Evolutionary conservation across 331 rosid species (phyloP), one percentile per base, ranked within the genome.

Genomic region (Arachis monticola): DNA sequence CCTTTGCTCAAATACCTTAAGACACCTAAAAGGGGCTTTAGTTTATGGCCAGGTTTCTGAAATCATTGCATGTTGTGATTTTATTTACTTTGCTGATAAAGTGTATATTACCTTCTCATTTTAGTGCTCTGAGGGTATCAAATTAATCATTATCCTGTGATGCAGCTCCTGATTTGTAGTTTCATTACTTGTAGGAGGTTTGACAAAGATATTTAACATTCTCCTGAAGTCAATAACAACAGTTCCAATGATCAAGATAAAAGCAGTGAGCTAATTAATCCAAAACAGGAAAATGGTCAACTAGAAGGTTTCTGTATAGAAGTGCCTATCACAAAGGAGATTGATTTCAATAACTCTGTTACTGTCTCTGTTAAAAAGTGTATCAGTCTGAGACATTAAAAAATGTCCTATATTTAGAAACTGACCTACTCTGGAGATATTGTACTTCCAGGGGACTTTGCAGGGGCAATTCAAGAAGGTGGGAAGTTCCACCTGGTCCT

Each of bases 361-460:
- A 70, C 72, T 79, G 89, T 91, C 79, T 85, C 90, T 12, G 74
- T 83, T 62, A 82, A 75, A 65, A 89, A 93, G 73, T 82, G 87
- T 80, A 82, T 3, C 90, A 87, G 79, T 81, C 88, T 22, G 91
- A 84, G 81, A 83, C 85, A 68, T 79, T 84, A 58, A 85, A 91
- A 78, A 82, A 81, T 83, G 73, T 85, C 66, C n/a, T 91, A 53
- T 74, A 55, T 79, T 32, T 93, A 60, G 98, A 93, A 86, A 91
- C 92, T 3, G 93, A 93, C 81, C 73, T 91, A 59, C 90, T n/a
- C 84, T 75, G 93, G 91, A 73, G 84, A 85, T 77, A 78, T 85
- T 69, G 72, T 83, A 56, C 84, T 93, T 81, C 98, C 60, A 91
- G 98, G 97, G 96, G 96, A 74, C 96, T 87, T 69, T 89, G 96